Conservation (phyloP, 2,329 filamentous ascomycete species). For the Falciphora oryzae region DNA sequence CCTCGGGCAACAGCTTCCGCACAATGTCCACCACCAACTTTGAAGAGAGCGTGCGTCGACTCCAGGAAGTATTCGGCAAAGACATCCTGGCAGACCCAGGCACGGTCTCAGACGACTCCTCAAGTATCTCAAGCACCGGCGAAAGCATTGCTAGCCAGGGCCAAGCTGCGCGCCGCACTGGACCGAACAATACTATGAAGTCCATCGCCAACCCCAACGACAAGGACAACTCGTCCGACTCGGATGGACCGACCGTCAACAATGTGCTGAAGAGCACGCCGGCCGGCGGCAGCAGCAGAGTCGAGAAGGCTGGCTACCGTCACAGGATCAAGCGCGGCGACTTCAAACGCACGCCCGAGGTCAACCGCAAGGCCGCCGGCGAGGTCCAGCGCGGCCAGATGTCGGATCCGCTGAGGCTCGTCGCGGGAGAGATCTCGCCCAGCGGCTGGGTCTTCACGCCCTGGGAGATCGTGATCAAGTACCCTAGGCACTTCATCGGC, state of each 20-base stretch:
- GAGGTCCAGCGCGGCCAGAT: constrained; percentile 4
- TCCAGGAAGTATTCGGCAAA: background rate
- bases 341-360: constrained; percentile 6
- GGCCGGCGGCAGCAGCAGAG: no score
- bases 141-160: background rate
- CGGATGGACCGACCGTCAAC: background rate
- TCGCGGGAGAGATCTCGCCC: constrained; percentile 21
- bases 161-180: background rate
- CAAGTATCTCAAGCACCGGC: background rate
- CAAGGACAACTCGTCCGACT: background rate
- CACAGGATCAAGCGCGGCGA: background rate
- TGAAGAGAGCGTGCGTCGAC: background rate
- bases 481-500: constrained; percentile 54
- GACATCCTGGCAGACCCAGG: background rate
- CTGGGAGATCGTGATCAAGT: constrained; percentile 49
- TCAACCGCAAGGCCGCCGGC: constrained; percentile 3
- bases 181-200: no score
- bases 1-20: no score
- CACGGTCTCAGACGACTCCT: background rate
- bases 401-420: constrained; percentile 18
- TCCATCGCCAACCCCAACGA: no score
- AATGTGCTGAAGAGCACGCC: background rate
- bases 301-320: background rate
- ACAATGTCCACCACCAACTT: background rate
- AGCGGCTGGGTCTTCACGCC: constrained; percentile 34